phyloP scores from a whole-genome alignment of 2,329 filamentous ascomycete species.

The Pseudogymnoascus sp. region DNA sequence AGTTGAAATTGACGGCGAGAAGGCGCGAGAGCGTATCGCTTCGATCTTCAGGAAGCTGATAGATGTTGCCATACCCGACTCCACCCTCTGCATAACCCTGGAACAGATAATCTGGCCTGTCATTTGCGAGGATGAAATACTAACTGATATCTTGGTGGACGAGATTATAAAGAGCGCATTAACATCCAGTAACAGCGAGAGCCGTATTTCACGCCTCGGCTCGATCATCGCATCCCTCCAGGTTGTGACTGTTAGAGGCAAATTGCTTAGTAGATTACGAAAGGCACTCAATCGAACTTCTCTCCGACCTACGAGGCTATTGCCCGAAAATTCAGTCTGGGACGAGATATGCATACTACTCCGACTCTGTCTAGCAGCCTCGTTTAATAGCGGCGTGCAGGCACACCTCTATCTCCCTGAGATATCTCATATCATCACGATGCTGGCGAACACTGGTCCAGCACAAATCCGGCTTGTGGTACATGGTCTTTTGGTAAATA shows the following conservation, averaged over 20 bases:
- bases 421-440: slow-evolving; percentile 62
- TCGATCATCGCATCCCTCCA: slow-evolving; percentile 56
- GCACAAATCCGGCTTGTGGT: slow-evolving; percentile 49
- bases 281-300: slow-evolving; percentile 61
- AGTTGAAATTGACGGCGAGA: slow-evolving; percentile 54
- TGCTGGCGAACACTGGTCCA: slow-evolving; percentile 58
- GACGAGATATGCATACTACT: slow-evolving; percentile 59
- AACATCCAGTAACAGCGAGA: slow-evolving; percentile 42
- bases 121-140: slow-evolving; percentile 54
- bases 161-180: slow-evolving; percentile 58
- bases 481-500: slow-evolving; percentile 56
- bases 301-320: slow-evolving; percentile 53
- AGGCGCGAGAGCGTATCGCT: slow-evolving; percentile 56
- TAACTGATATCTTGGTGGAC: slow-evolving; percentile 59
- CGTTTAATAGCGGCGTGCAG: slow-evolving; percentile 59
- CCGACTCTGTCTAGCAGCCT: slow-evolving; percentile 56
- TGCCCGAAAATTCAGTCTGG: slow-evolving; percentile 62
- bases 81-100: slow-evolving; percentile 49
- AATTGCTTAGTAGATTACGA: slow-evolving; percentile 54
- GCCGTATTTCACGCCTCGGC: slow-evolving; percentile 49
- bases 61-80: slow-evolving; percentile 53
- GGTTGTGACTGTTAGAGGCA: slow-evolving; percentile 56
- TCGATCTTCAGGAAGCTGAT: slow-evolving; percentile 57
- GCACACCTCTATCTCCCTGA: slow-evolving; percentile 60
- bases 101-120: slow-evolving; percentile 58